Evolutionary conservation across 1,284 basidiomycete genomes (phyloP), one percentile per base, ranked within the genome.

Genomic region (Ceratobasidium papillatum): DNA sequence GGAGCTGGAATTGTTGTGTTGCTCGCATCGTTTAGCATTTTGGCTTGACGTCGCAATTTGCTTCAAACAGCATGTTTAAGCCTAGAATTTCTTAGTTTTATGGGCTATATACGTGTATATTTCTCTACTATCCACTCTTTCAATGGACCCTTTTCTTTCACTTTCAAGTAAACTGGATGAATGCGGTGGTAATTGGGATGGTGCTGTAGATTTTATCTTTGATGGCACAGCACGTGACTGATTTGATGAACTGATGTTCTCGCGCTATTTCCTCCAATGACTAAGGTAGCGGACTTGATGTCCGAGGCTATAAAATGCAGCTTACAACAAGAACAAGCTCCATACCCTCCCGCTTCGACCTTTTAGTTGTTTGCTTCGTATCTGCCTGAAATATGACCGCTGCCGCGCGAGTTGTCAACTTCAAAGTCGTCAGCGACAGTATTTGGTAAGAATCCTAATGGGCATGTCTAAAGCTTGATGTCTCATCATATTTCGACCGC

Each of bases 381-480:
- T 30, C 52, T 19, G 12, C 25, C 27, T 62, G n/a, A 56, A 30
- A 11, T 54, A 71, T 71, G 66, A 27, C 25, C 12, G 54, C 66
- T n/a, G 54, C 27, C 8, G 32, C 66, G 27, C 66, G 66, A 30
- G 54, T 59, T 25, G 66, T 71, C 8, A 58, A 59, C 41, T 41
- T 71, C 32, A 71, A 71, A 47, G 66, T 71, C 38, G 34, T 71
- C 17, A 71, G 66, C 41, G 66, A 71, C 41, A 71, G 54, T 32
- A 71, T 71, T 19, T 71, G 66, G 66, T 59, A 25, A 59, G 56
- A 19, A 41, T 25, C 11, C 38, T 52, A 12, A 34, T 19, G 17
- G 22, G 34, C 30, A 19, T 7, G 2, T 12, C 36, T 54, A 25
- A 22, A 25, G n/a, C 36, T 5, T 25, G 14, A 25, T 22, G 4